Evolutionary conservation across 148 eudicot species (phyloP), one percentile per base, ranked within the genome.

Genomic region (Chenopodium quinoa): DNA sequence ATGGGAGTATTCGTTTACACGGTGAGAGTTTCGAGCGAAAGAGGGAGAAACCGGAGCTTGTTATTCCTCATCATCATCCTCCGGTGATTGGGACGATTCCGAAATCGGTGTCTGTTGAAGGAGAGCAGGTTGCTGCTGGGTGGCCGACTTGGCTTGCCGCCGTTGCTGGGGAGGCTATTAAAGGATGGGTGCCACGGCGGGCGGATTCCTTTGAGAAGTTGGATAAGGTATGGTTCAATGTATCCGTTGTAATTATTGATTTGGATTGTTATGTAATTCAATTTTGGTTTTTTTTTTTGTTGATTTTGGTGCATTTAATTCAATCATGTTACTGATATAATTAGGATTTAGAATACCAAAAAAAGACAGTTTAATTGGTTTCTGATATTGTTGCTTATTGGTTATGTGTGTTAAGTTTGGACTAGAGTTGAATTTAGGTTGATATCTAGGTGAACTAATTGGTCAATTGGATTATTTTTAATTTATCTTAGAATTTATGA

Each of bases 101-200:
- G 4, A 92, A 87, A 78, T 86, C 91, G 27, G 77, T 70, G 78
- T 87, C 91, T n/a, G 73, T 70, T 1, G 91, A 91, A 81, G 94
- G 93, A 11, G 96, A 92, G 79, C 98, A 91, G 81, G 93, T 91
- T n/a, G 89, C 92, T 1, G 98, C 98, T 1, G 98, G 98, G 52
- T 94, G 98, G 98, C 98, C 98, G 1, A 76, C 88, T 23, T 94
- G 98, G 98, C 82, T 94, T 70, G 87, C 98, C 6, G 88, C 92
- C 0, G 94, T 92, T 82, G 98, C 98, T 23, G 94, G 94, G 50
- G 98, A 93, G 76, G 94, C 97, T 82, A 90, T 91, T 72, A 85
- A 83, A 79, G 97, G 97, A 40, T 93, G 97, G 97, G 87, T 94
- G 71, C 98, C 98, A 4, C 77, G 98, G 71, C 87, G 91, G 80